Base-by-base conservation (phyloP, 345 rosid genomes). In the Melaleuca quinquenervia region DNA sequence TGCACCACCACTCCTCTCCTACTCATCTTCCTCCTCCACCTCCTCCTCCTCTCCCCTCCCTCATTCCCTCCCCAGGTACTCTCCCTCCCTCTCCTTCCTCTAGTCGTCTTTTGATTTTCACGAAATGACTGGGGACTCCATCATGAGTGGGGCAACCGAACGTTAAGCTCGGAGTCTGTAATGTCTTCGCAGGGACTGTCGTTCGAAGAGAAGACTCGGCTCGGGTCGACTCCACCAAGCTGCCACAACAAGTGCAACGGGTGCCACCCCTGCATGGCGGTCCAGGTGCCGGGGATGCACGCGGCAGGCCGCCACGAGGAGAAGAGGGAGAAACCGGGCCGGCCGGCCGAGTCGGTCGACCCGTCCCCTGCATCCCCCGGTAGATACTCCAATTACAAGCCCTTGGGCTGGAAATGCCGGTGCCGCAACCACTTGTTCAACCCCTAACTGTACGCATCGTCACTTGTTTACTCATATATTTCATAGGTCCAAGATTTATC, bases 201-300 rank as follows among this genome's bases (percentile, higher is more conserved):
- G 58, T 86, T 89, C 16, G 98, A 93, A 84, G 96, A 91, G 84
- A 94, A 95, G 90, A 90, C 95, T 16, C 92, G 99, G 89, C 86
- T 97, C 85, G 99, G 99, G 48, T 97, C 98, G 5, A 93, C 90
- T 5, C 98, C 98, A 51, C 99, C 99, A 7, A 95, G 98, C 85
- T 96, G 99, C 87, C 94, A 94, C 93, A 96, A 90, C 91, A 95
- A 94, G 87, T 97, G 99, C 91, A 97, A 90, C 80, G 85, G 88
- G 5, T 97, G 99, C 70, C 98, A 95, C 87, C 98, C 99, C 7
- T 97, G 99, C 94, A 92, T 90, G 92, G 96, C 98, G 15, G 94
- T 93, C 85, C 98, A 95, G 86, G 96, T 95, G 9, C 98, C 98
- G 1, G 89, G 93, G 4, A 44, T 90, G 21, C 98, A 95, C 5